Conservation (phyloP, 805 yeast species). For the Metschnikowia corniflorae region DNA sequence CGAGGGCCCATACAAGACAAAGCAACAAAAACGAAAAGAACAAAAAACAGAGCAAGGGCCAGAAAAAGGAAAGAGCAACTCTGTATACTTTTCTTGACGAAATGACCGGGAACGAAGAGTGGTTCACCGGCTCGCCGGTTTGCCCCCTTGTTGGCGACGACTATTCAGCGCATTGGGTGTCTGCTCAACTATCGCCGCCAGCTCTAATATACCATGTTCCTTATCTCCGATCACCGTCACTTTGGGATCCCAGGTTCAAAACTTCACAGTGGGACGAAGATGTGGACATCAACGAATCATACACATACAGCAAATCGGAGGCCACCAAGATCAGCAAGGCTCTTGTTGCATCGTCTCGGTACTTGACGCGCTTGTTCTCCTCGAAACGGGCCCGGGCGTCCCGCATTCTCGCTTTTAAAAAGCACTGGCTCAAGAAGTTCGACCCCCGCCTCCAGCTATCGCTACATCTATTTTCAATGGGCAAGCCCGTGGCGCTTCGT, state of each 20-base stretch:
- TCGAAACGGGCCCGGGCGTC: constrained; percentile 2
- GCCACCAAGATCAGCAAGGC: constrained; percentile 10
- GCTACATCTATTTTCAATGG: constrained; percentile 6
- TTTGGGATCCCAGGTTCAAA: constrained; percentile 34
- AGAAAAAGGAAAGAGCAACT: background rate
- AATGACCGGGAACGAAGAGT: background rate
- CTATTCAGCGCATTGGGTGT: constrained; percentile 46
- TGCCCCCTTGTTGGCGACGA: constrained; percentile 60
- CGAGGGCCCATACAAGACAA: background rate
- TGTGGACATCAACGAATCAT: constrained; percentile 49
- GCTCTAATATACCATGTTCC: constrained; percentile 50
- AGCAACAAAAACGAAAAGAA: background rate
- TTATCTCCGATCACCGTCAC: constrained; percentile 50
- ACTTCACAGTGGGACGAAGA: constrained; percentile 44
- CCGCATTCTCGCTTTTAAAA: constrained; percentile 4
- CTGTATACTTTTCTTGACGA: too few relatives aligned
- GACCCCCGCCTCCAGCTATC: constrained; percentile 9
- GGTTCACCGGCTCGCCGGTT: constrained; percentile 34
- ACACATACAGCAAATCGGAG: constrained; percentile 40
- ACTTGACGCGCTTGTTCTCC: constrained; percentile 5
- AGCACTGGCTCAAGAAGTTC: constrained; percentile 6
- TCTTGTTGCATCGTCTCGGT: constrained; percentile 4
- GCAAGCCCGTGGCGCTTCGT: constrained; percentile 5
- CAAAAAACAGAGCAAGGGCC: background rate
- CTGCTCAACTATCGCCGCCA: constrained; percentile 16